Evolutionary conservation across 164 flowering plant genomes (phyloP).

Genomic region (Magnolia sinica): DNA sequence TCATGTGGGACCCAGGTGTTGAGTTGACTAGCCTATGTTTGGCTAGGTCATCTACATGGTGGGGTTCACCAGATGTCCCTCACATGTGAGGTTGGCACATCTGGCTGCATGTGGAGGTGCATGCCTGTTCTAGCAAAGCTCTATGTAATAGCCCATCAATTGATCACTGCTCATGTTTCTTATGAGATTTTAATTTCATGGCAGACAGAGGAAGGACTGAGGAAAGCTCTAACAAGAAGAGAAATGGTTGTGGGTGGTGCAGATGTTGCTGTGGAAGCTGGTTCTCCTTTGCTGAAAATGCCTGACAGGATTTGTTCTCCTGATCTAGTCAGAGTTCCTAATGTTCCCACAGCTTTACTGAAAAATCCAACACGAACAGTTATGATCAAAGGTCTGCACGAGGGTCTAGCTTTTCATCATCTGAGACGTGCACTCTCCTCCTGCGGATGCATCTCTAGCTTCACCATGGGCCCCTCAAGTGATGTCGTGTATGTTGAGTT

Average conservation of each 20-base stretch:
- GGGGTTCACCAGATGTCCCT: background rate
- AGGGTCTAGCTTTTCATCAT: constrained; percentile 27
- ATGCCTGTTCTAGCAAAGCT: too few species aligned
- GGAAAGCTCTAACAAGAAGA: constrained; percentile 28
- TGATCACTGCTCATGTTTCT: background rate
- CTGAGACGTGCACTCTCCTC: constrained; percentile 33
- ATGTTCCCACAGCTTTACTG: constrained; percentile 32
- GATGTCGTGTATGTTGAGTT: constrained; percentile 47
- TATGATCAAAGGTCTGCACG: constrained; percentile 27
- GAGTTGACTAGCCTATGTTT: background rate
- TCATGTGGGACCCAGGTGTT: background rate
- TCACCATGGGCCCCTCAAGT: constrained; percentile 33
- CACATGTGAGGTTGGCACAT: too few species aligned
- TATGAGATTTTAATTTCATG: constrained; percentile 4
- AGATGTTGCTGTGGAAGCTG: constrained; percentile 17
- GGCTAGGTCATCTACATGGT: background rate
- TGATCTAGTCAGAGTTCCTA: constrained; percentile 28
- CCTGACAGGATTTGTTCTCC: constrained; percentile 17
- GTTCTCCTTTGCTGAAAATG: constrained; percentile 13
- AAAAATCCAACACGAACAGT: constrained; percentile 39
- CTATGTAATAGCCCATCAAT: background rate
- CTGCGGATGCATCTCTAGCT: constrained; percentile 27
- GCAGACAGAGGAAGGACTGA: constrained; percentile 33
- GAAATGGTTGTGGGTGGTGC: constrained; percentile 1
- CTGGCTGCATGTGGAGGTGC: too few species aligned